These are phyloP conservation scores for Aspergillus homomorphus DNA, from an alignment of 495 filamentous ascomycete species.

Conservation along the genomic window DNA sequence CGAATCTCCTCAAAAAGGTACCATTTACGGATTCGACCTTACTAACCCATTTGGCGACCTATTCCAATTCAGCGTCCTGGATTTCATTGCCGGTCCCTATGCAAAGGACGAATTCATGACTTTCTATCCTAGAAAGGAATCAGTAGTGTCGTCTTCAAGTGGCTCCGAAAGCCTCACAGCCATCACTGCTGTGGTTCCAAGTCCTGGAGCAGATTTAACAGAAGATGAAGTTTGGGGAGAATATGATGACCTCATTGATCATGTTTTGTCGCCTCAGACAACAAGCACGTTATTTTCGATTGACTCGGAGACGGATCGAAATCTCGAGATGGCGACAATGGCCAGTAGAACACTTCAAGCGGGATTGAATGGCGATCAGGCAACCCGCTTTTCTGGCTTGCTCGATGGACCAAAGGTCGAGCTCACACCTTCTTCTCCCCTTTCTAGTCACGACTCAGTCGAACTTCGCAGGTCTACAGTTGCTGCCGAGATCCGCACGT, in stretches of 20 bases:
- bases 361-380: slow-evolving; percentile 28
- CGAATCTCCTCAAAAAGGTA: slow-evolving; percentile 20
- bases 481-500: slow-evolving; percentile 40
- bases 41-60: slow-evolving; percentile 40
- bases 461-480: slow-evolving; percentile 42
- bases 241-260: slow-evolving; percentile 85
- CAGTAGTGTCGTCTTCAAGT: slow-evolving; percentile 63
- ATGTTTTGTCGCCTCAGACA: slow-evolving; percentile 56
- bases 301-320: slow-evolving; percentile 20
- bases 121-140: slow-evolving; percentile 70
- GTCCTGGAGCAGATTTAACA: slow-evolving; percentile 52
- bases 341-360: slow-evolving; percentile 44
- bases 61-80: slow-evolving; percentile 29
- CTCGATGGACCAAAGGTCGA: slow-evolving; percentile 20
- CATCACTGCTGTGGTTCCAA: slow-evolving; percentile 61
- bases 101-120: slow-evolving; percentile 59
- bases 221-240: slow-evolving; percentile 95
- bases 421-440: slow-evolving; percentile 24
- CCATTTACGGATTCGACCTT: slow-evolving; percentile 28
- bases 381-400: slow-evolving; percentile 9
- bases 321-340: slow-evolving; percentile 39
- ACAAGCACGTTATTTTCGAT: slow-evolving; percentile 17
- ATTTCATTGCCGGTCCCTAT: slow-evolving; percentile 41
- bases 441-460: slow-evolving; percentile 34
- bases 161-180: slow-evolving; percentile 61